These are phyloP conservation scores for Coemansia sp. DNA, from an alignment of 192 early-diverging fungal species.

Conservation along the genomic window DNA sequence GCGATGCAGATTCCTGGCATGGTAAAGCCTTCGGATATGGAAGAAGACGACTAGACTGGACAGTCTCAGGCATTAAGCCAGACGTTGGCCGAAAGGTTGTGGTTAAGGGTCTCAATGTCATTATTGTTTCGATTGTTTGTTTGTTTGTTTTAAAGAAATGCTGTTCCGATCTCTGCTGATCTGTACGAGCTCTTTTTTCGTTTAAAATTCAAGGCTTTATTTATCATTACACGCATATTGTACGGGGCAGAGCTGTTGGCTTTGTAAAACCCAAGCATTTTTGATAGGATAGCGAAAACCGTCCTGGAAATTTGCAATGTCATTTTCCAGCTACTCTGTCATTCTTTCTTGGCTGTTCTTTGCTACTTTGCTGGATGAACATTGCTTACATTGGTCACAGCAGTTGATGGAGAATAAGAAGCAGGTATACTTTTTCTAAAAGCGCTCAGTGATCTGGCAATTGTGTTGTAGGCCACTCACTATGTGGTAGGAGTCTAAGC, in stretches of 20 bases:
- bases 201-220: neutral
- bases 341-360: neutral
- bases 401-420: no score
- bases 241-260: no score
- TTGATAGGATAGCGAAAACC: neutral
- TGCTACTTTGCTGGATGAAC: no score
- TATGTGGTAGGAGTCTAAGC: no score
- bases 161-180: neutral
- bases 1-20: constrained; percentile 91
- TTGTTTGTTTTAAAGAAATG: neutral
- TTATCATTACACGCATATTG: no score
- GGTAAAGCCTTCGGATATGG: constrained; percentile 89
- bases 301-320: neutral
- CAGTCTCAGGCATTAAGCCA: no score
- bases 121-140: neutral
- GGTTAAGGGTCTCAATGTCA: no score
- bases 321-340: neutral
- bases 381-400: no score
- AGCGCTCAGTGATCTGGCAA: no score
- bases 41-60: constrained; percentile 42
- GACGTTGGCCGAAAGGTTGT: no score
- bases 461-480: no score
- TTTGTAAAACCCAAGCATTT: neutral
- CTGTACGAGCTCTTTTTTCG: constrained; percentile 1
- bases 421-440: no score